phyloP scores from a whole-genome alignment of 805 yeast species.

The Barnettozyma vustinii region DNA sequence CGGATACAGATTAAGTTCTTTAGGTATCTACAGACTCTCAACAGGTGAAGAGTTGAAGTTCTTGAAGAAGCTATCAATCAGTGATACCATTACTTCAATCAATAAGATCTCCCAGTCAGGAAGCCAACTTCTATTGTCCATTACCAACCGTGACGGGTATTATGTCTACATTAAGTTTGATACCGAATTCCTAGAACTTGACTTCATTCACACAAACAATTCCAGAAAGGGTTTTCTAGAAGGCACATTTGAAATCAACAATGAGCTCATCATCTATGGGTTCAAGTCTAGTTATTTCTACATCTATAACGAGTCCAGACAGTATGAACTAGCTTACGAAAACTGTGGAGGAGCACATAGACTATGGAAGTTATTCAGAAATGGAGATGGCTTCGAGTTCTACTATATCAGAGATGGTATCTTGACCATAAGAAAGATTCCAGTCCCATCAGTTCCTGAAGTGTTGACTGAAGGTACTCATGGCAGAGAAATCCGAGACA shows the following conservation, averaged over 20 bases:
- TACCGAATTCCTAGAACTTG: slow-evolving; percentile 18
- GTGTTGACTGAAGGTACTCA: slow-evolving; percentile 63
- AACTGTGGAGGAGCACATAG: slow-evolving; percentile 92
- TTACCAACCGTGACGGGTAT: slow-evolving; percentile 65
- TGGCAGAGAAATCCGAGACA: slow-evolving; percentile 85
- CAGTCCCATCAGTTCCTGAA: slow-evolving; percentile 24
- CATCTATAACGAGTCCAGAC: slow-evolving; percentile 75
- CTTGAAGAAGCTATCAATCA: slow-evolving; percentile 47
- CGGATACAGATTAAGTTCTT: slow-evolving; percentile 68
- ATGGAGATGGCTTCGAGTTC: slow-evolving; percentile 36
- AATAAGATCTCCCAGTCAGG: slow-evolving; percentile 29
- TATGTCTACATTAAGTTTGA: slow-evolving; percentile 39
- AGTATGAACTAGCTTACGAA: slow-evolving; percentile 62
- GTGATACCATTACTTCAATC: slow-evolving; percentile 65
- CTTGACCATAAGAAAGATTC: slow-evolving; percentile 34
- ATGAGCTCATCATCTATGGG: slow-evolving; percentile 64
- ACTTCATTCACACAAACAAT: slow-evolving; percentile 50
- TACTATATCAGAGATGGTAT: slow-evolving; percentile 54
- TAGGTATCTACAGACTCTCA: slow-evolving; percentile 47
- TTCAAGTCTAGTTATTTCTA: slow-evolving; percentile 77
- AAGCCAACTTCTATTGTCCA: slow-evolving; percentile 25
- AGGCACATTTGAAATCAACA: slow-evolving; percentile 47
- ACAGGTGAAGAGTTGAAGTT: slow-evolving; percentile 21
- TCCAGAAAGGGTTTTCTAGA: slow-evolving; percentile 76
- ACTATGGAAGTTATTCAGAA: slow-evolving; percentile 55